phyloP scores from a whole-genome alignment of 148 eudicot genomes.

The Fallopia convolvulus region DNA sequence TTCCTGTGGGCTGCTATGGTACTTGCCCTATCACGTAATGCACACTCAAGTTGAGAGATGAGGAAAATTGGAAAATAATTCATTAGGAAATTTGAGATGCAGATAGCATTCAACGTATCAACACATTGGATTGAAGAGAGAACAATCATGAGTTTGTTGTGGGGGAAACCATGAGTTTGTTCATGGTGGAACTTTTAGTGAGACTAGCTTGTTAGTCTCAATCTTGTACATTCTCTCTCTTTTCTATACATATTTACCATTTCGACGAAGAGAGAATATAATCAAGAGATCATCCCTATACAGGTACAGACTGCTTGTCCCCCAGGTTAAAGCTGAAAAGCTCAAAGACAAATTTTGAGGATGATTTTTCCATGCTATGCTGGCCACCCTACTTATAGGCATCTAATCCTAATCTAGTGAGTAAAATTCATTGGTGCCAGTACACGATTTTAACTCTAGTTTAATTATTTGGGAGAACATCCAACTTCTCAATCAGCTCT shows the following conservation, averaged over 20 bases:
- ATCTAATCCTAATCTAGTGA: neutral
- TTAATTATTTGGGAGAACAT: neutral
- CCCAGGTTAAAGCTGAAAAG: neutral
- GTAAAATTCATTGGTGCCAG: neutral
- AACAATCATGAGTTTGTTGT: neutral
- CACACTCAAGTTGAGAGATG: neutral
- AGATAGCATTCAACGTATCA: neutral
- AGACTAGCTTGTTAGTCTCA: too few relatives aligned
- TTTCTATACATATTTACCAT: too few relatives aligned
- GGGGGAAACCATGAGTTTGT: too few relatives aligned
- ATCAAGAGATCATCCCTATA: neutral
- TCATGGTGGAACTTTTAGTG: too few relatives aligned
- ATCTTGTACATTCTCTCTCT: too few relatives aligned
- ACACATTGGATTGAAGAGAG: neutral
- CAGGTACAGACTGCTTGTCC: neutral
- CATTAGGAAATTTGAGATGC: neutral
- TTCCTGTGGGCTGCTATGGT: neutral
- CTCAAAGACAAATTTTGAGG: neutral
- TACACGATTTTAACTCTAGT: neutral
- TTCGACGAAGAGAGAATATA: too few relatives aligned
- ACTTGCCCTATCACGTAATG: neutral
- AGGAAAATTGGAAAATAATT: neutral
- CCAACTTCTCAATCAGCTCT: neutral
- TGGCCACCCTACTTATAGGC: neutral
- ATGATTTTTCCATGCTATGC: neutral